Base-by-base conservation (phyloP, 106 monocot genomes). In the Dendrobium chrysotoxum region DNA sequence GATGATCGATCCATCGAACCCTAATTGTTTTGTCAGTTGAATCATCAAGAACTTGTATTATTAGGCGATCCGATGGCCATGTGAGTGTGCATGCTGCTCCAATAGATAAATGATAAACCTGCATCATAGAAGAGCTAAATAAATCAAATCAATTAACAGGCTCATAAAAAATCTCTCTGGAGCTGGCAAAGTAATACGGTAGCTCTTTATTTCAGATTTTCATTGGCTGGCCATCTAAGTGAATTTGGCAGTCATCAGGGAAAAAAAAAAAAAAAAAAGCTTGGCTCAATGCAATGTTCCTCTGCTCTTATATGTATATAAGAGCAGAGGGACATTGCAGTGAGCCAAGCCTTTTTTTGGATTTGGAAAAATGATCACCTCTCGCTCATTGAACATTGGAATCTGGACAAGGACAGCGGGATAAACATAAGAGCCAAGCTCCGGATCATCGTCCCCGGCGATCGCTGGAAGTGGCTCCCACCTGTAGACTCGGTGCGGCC, bases 81-180 rank as follows among this genome's bases (percentile, higher is more conserved):
- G 73, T 40, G 0, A 90, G 81, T 26, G 46, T 79, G 82, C 90
- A 90, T 26, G 81, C 90, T 5, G 90, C 90, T 58, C 85, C 88
- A 77, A 90, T 90, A 1, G 90, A 88, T 46, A 90, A 45, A 79
- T 90, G 85, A 77, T 90, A 90, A 18, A 90, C 90, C 90, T 89
- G 82, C 35, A 35, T 35, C 35, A 35, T 35, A 11, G 9, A 25
- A 26, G 23, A 25, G 28, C 28, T 12, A 18, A 57, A 57, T 57
- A 0, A 57, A 4, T 17, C 13, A 55, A 55, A 4, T 17, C 13
- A 12, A 53, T 17, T 53, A 11, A 11, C 12, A 54, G 3, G 12
- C 53, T 35, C 1, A 54, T 54, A 54, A 18, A 54, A 16, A 54
- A 16, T 12, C 53, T 16, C 12, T 3, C 53, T 16, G 53, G 18